Evolutionary conservation across 2,329 filamentous ascomycete genomes (phyloP).

Genomic region (Colletotrichum sojae): DNA sequence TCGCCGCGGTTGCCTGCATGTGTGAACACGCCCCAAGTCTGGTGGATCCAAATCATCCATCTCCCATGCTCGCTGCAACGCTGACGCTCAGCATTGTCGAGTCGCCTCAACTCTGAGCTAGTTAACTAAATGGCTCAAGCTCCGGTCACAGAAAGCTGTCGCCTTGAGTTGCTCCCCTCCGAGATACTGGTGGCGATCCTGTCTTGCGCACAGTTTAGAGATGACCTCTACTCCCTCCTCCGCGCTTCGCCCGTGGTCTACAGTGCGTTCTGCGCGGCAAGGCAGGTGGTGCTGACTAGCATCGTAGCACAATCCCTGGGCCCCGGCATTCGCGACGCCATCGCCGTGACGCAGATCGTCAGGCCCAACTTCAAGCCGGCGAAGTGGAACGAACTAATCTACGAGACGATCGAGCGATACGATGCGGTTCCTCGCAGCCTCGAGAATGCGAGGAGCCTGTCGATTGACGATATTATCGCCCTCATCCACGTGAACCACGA

Average conservation of each 20-base stretch:
- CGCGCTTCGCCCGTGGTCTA: constrained; percentile 13
- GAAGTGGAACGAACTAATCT: too few relatives aligned
- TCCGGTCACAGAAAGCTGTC: too few relatives aligned
- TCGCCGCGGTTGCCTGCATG: too few relatives aligned
- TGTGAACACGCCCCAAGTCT: too few relatives aligned
- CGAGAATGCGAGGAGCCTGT: not conserved
- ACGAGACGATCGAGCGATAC: not conserved
- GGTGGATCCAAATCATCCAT: too few relatives aligned
- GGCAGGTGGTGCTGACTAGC: not conserved
- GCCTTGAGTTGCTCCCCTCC: not conserved
- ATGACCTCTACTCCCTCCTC: not conserved
- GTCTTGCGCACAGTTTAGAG: not conserved
- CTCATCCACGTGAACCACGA: not conserved
- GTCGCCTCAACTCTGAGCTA: too few relatives aligned
- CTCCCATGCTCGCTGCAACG: too few relatives aligned
- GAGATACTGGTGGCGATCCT: constrained; percentile 2
- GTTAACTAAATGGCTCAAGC: too few relatives aligned
- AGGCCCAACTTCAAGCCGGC: not conserved
- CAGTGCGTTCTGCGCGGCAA: not conserved
- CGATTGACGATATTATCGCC: not conserved
- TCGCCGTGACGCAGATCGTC: not conserved
- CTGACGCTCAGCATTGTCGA: too few relatives aligned
- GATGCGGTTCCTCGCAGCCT: not conserved
- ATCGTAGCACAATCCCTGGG: not conserved
- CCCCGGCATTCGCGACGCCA: not conserved